Evolutionary conservation across 306 rosid genomes (phyloP), one percentile per base, ranked within the genome.

Genomic region (Begonia fuchsioides): DNA sequence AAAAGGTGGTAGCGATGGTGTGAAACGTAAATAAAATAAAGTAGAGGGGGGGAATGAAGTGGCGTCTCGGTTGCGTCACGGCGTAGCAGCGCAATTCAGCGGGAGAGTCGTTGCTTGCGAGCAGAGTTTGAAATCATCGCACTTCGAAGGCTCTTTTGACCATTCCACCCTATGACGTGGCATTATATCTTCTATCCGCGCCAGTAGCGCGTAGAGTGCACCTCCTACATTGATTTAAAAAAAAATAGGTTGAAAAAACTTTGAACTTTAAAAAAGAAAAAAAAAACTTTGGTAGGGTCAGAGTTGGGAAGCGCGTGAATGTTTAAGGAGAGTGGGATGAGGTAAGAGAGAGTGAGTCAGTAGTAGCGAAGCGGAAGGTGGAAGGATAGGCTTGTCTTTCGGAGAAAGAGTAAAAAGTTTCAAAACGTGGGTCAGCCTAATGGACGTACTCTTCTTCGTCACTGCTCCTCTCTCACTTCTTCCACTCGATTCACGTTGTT

Each of bases 11-110:
- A 46, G 10, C 11, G 8, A 13, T 26, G 7, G 12, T 13, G 43
- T 11, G 13, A 12, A 51, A 44, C 38, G 57, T 17, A 38, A 38
- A 11, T 50, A 11, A 38, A 32, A 8, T 10, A 41, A 41, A 17
- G n/a, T n/a, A 13, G 6, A 10, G 15, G 35, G 6, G 18, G 18
- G 53, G 18, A 50, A 32, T 3, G 38, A 6, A 15, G 35, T 15
- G 58, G 59, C 59, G 63, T 17, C 41, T 39, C 8, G 50, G 39
- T 12, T 46, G 67, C 66, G 49, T 64, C 66, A 50, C 67, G 63
- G 72, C 58, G 66, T 59, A 26, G 58, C 57, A 15, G 16, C 16
- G 38, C 38, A 46, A 15, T 14, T 3, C 45, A 39, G 45, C 20
- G 4, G 41, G 40, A 26, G 13, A 45, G 67, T 60, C 72, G 35